Percentiles rank a stretch among this genome's conserved stretches.
Conservation (phyloP, 441 rosid species). For the Populus hybrid region DNA sequence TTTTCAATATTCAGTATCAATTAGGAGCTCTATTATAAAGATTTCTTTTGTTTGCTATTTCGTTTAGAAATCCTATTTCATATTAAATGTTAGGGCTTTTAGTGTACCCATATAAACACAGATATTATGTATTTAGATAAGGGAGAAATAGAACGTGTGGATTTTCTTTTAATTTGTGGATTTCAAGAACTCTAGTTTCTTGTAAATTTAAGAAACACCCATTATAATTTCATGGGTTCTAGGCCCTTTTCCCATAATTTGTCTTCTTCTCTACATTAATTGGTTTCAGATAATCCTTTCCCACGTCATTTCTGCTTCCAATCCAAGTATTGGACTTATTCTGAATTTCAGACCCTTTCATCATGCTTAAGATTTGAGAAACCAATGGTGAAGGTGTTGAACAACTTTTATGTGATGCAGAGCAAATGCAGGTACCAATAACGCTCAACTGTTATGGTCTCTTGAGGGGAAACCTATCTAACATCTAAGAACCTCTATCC, state of each 20-base stretch:
- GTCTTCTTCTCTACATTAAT: not conserved
- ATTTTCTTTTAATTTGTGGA: not conserved
- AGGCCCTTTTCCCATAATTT: not conserved
- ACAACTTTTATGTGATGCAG: not conserved
- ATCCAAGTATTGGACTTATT: not conserved
- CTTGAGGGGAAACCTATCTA: not conserved
- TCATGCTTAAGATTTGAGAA: not conserved
- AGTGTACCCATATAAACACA: not conserved
- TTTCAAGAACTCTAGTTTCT: not conserved
- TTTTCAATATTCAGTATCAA: not conserved
- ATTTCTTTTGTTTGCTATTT: not conserved
- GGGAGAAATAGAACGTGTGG: not conserved
- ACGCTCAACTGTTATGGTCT: not conserved
- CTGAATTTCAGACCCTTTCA: not conserved
- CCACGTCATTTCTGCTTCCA: not conserved
- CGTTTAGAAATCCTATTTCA: not conserved
- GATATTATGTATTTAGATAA: no score
- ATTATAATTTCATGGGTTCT: not conserved
- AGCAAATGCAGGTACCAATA: not conserved
- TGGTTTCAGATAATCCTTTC: not conserved
- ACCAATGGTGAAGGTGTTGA: not conserved
- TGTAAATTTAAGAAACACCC: not conserved
- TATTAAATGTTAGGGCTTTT: no score
- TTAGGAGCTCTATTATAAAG: not conserved
- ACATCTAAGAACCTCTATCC: not conserved